A percentile compares a stretch with the other conserved stretches of the same genome.
These are phyloP conservation scores for Mycena vitilis DNA, from an alignment of 768 basidiomycete genomes.

Conservation along the genomic window DNA sequence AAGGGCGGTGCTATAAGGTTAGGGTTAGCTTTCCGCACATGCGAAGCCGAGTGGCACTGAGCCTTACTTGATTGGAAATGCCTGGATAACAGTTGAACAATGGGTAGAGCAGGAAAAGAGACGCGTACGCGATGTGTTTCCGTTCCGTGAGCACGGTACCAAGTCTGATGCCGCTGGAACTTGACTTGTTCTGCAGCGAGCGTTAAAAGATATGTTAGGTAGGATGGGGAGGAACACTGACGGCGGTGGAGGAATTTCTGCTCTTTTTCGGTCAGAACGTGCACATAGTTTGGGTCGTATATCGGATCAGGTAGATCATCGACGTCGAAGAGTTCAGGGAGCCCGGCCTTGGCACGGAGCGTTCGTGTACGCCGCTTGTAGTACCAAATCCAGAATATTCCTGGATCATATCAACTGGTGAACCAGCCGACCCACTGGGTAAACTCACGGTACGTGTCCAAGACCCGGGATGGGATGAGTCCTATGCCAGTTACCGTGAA, in stretches of 20 bases:
- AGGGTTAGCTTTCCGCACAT: conserved; percentile 7
- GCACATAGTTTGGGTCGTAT: conserved; percentile 77
- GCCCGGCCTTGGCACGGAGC: conserved; percentile 69
- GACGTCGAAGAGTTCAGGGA: conserved; percentile 76
- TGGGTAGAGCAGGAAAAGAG: conserved; percentile 1
- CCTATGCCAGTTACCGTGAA: conserved; percentile 87
- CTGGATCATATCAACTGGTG: conserved; percentile 48
- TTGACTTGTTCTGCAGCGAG: conserved; percentile 67
- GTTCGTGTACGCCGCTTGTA: conserved; percentile 72
- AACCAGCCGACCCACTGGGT: conserved; percentile 11
- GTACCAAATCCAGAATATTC: conserved; percentile 79
- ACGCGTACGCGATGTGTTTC: conserved; percentile 75
- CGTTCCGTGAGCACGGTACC: conserved; percentile 89
- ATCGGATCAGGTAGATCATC: conserved; percentile 87
- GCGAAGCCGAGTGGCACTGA: too few species aligned
- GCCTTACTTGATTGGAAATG: conserved; percentile 79
- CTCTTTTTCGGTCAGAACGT: conserved; percentile 74
- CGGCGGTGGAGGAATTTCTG: conserved; percentile 74
- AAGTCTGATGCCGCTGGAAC: conserved; percentile 79
- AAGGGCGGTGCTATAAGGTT: conserved; percentile 65
- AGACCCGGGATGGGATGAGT: conserved; percentile 77
- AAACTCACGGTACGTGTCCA: conserved; percentile 79
- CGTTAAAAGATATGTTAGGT: conserved; percentile 2
- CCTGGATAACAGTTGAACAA: conserved; percentile 50
- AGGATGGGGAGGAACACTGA: conserved; percentile 51